These are phyloP conservation scores for Ophiostoma pallidulum DNA, from an alignment of 2,329 filamentous ascomycete genomes.

Conservation along the genomic window DNA sequence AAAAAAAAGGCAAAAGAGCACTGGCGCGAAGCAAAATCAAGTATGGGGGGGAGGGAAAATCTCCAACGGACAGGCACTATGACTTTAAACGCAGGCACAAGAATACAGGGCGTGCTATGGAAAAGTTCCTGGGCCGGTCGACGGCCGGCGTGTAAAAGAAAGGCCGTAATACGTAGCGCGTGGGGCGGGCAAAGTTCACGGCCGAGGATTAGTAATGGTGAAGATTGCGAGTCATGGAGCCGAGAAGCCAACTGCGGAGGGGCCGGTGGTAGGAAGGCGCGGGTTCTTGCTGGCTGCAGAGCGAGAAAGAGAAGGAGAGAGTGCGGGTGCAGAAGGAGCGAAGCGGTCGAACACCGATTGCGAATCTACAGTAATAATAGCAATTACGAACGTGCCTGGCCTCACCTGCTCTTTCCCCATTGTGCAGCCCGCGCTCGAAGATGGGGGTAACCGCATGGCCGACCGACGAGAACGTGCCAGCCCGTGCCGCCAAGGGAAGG, in stretches of 20 bases:
- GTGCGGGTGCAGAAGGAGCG: no score
- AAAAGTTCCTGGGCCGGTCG: no score
- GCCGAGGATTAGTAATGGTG: conserved; percentile 8
- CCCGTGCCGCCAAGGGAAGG: not conserved
- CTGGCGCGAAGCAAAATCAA: not conserved
- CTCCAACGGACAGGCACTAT: not conserved
- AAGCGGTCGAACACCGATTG: no score
- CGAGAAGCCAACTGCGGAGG: not conserved
- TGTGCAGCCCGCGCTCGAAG: not conserved
- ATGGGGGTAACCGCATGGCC: not conserved
- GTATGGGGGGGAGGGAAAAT: no score
- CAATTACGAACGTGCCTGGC: no score
- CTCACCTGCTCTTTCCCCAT: not conserved
- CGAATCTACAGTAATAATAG: no score
- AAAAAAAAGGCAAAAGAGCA: not conserved
- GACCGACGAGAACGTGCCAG: not conserved
- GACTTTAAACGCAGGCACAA: no score
- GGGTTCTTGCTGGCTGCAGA: no score
- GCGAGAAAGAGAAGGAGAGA: no score
- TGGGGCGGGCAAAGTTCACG: conserved; percentile 1
- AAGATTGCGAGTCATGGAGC: conserved; percentile 5
- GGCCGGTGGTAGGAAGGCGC: no score
- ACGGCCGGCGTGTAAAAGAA: not conserved
- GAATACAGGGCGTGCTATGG: no score
- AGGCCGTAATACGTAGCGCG: conserved; percentile 5